Base-by-base conservation (phyloP, 768 basidiomycete genomes). In the Pholiota molesta region DNA sequence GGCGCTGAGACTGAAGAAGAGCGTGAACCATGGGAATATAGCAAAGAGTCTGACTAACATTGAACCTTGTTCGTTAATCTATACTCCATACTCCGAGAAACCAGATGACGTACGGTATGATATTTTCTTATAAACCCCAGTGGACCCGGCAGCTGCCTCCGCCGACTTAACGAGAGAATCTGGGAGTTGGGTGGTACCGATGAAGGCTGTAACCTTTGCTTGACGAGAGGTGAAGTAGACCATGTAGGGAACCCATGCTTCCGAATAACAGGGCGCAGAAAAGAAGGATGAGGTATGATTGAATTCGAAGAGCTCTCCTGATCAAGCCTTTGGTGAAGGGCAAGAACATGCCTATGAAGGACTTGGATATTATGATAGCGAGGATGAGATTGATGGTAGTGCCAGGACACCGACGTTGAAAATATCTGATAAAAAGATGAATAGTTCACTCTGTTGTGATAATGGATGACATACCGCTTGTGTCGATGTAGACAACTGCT, bases 21-120 rank as follows among this genome's bases (percentile, higher is more conserved):
- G 60, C 2, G 70, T 57, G 47, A 72, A 63, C 86, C 86, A 88
- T 0, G 84, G 82, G 31, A 86, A 66, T 60, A 85, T 77, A 1
- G 83, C 82, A 19, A 82, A 68, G 26, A 81, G 72, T 51, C 73
- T 74, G 65, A 86, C 86, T 88, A 64, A 53, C 53, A 52, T 40
- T 47, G 37, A 49, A 35, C 39, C 16, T n/a, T 52, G 21, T 29
- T 57, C 13, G 42, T 62, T 16, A 63, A 49, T 42, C 35, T 49
- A n/a, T 42, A 14, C 29, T 17, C 42, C 26, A n/a, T 10, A 3
- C 29, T 40, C 14, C 21, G 28, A 21, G 31, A 59, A 57, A 55
- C 33, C 16, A 16, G 40, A 51, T 47, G 33, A 79, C 83, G 65
- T 69, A 87, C 86, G 68, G 66, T 81, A 86, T 53, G 66, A 61